Conservation (phyloP, 2,329 filamentous ascomycete genomes). For the Aspergillus ruber region DNA sequence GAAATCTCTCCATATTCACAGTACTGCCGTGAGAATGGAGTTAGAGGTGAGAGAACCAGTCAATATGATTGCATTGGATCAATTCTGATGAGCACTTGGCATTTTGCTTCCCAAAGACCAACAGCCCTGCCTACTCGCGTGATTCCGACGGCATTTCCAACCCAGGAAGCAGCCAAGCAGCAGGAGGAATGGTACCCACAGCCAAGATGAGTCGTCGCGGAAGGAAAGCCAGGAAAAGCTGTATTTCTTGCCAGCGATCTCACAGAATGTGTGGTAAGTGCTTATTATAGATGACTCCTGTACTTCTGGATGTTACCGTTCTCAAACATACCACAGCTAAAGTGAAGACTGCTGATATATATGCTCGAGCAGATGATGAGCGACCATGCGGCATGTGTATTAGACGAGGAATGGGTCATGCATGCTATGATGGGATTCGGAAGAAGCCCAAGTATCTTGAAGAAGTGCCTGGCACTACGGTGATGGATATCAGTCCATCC, state of each 20-base stretch:
- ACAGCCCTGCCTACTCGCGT: too few relatives aligned
- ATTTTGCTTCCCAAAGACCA: too few relatives aligned
- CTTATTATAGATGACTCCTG: not conserved
- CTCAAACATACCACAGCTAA: not conserved
- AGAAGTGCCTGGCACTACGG: not conserved
- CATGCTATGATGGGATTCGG: not conserved
- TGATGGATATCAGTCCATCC: not conserved
- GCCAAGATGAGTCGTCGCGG: not conserved
- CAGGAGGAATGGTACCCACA: not conserved
- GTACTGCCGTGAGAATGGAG: too few relatives aligned
- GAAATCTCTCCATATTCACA: too few relatives aligned
- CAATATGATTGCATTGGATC: too few relatives aligned
- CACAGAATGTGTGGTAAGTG: not conserved
- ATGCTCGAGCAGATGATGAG: not conserved
- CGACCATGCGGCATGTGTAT: not conserved
- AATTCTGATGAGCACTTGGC: too few relatives aligned
- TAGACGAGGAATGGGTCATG: not conserved
- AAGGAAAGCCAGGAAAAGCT: conserved; percentile 1
- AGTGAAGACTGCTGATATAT: not conserved
- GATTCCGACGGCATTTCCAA: not conserved
- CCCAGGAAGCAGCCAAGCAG: not conserved
- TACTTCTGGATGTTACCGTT: not conserved
- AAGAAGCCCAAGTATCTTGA: conserved; percentile 3
- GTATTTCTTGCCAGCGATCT: not conserved
- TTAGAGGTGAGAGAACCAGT: too few relatives aligned